These are phyloP conservation scores for Starmera stellimalicola DNA, from an alignment of 1,139 yeast species.

Conservation along the genomic window DNA sequence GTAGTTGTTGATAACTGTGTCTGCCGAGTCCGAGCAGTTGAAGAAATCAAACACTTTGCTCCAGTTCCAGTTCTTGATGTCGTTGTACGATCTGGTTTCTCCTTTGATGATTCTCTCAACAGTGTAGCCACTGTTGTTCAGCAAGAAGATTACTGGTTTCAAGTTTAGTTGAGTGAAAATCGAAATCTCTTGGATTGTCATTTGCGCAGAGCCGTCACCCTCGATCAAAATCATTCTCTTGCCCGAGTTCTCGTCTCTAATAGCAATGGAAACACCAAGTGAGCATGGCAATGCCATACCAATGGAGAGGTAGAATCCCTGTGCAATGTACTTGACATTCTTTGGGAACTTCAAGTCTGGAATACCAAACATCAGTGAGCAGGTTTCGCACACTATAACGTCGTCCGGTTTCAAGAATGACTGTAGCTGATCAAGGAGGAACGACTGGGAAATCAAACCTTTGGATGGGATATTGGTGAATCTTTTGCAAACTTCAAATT, in stretches of 20 bases:
- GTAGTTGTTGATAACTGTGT: slow-evolving; percentile 26
- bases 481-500: slow-evolving; percentile 12
- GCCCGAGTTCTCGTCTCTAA: slow-evolving; percentile 38
- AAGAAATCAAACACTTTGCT: slow-evolving; percentile 40
- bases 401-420: slow-evolving; percentile 50
- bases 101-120: slow-evolving; percentile 84
- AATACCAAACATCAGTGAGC: slow-evolving; percentile 69
- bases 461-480: slow-evolving; percentile 15
- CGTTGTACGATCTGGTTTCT: slow-evolving; percentile 66
- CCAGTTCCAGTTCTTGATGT: slow-evolving; percentile 85
- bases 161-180: slow-evolving; percentile 54
- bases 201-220: slow-evolving; percentile 92
- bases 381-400: slow-evolving; percentile 66
- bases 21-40: slow-evolving; percentile 57
- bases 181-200: slow-evolving; percentile 80
- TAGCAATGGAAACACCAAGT: slow-evolving; percentile 70
- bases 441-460: slow-evolving; percentile 19
- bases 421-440: slow-evolving; percentile 18
- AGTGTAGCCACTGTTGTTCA: slow-evolving; percentile 83
- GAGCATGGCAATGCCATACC: slow-evolving; percentile 84
- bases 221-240: slow-evolving; percentile 57
- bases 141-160: slow-evolving; percentile 56
- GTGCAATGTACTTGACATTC: slow-evolving; percentile 46
- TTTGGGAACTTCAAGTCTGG: slow-evolving; percentile 55
- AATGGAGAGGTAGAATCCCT: slow-evolving; percentile 72